Conservation (phyloP, 164 flowering plant species). For the Taxillus chinensis region DNA sequence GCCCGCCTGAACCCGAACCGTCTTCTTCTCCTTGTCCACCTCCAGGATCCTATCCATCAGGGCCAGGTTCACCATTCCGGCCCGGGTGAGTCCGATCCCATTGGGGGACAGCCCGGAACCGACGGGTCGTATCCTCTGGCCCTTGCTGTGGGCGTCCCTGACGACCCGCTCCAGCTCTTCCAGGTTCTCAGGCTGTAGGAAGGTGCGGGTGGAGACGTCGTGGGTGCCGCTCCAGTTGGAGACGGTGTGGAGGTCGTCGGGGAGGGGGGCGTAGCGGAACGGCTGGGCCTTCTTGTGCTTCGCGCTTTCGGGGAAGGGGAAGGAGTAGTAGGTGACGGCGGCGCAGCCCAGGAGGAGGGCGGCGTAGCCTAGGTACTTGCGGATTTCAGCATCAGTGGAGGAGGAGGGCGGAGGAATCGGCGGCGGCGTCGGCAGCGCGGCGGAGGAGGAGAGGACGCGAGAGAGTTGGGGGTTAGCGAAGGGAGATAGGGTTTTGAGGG, state of each 20-base stretch:
- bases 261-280: constrained; percentile 87
- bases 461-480: constrained; percentile 16
- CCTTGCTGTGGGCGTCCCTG: constrained; percentile 41
- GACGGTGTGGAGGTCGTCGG: constrained; percentile 91
- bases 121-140: constrained; percentile 68
- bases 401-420: constrained; percentile 28
- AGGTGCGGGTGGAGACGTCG: constrained; percentile 76
- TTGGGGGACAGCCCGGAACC: constrained; percentile 95
- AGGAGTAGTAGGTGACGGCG: constrained; percentile 89
- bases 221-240: constrained; percentile 99
- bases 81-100: constrained; percentile 78
- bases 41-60: constrained; percentile 83
- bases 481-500: constrained; percentile 9
- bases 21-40: constrained; percentile 74
- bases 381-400: constrained; percentile 48
- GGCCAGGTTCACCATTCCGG: constrained; percentile 92
- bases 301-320: constrained; percentile 78
- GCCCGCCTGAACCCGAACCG: constrained; percentile 83
- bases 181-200: constrained; percentile 68
- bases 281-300: constrained; percentile 86
- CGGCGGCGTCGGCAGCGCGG: constrained; percentile 11
- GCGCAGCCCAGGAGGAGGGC: constrained; percentile 70
- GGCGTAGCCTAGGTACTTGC: constrained; percentile 79
- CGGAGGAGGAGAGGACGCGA: constrained; percentile 22
- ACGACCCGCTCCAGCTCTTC: constrained; percentile 57